Conservation (phyloP, 2,329 filamentous ascomycete species). For the Blumeria graminis region DNA sequence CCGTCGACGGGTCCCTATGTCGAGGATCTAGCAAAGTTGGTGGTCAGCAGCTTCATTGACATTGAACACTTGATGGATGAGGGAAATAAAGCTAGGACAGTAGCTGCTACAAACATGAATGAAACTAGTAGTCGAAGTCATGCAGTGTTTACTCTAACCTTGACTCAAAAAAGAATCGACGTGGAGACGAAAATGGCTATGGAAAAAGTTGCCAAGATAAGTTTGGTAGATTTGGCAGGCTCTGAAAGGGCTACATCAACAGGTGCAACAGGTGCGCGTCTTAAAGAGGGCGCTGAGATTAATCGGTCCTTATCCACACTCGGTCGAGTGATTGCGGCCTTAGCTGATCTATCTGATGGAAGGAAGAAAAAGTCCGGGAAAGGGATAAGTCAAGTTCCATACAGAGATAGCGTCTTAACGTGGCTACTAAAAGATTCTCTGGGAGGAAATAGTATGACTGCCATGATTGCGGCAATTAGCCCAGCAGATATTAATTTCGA, state of each 20-base stretch:
- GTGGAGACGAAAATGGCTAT: constrained; percentile 86
- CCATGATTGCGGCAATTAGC: constrained; percentile 98
- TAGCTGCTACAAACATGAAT: constrained; percentile 99
- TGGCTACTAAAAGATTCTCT: constrained; percentile 94
- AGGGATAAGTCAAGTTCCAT: constrained; percentile 55
- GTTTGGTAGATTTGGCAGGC: constrained; percentile 88
- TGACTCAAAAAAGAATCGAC: constrained; percentile 85
- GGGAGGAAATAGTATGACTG: constrained; percentile 96
- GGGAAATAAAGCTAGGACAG: constrained; percentile 93
- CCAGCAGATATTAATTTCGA: constrained; percentile 98
- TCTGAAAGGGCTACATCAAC: constrained; percentile 95
- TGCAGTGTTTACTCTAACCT: constrained; percentile 86
- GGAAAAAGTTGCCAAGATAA: constrained; percentile 95
- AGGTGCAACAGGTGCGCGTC: constrained; percentile 74
- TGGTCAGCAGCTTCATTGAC: constrained; percentile 78
- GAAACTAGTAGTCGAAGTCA: constrained; percentile 96
- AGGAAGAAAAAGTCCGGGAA: constrained; percentile 58
- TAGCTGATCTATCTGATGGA: constrained; percentile 71
- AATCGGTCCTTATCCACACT: constrained; percentile 90
- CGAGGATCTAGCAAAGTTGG: constrained; percentile 86
- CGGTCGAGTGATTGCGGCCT: constrained; percentile 85
- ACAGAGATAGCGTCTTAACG: constrained; percentile 87
- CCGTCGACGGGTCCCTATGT: constrained; percentile 95
- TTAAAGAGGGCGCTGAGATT: constrained; percentile 97
- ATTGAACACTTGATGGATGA: constrained; percentile 98